phyloP scores from a whole-genome alignment of 495 filamentous ascomycete species.

The Xylaria scruposa region DNA sequence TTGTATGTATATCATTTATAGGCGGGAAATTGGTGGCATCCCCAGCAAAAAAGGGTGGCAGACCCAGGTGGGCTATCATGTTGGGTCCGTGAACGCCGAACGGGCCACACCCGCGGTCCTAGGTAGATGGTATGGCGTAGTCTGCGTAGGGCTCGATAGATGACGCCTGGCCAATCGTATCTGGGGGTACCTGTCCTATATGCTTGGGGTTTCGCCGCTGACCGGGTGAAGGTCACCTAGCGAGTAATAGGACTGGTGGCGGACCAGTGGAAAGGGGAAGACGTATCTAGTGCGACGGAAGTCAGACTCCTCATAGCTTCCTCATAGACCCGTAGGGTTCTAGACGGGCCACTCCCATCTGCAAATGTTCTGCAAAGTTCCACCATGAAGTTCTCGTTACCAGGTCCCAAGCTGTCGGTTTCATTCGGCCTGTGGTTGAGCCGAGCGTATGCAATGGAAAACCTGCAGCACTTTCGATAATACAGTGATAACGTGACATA shows the following conservation, averaged over 20 bases:
- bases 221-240: background rate
- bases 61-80: too few species aligned
- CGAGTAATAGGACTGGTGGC: background rate
- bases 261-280: slow-evolving; percentile 5
- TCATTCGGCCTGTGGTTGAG: slow-evolving; percentile 21
- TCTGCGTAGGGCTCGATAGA: background rate
- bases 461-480: slow-evolving; percentile 20
- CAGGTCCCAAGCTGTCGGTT: slow-evolving; percentile 29
- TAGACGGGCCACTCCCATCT: slow-evolving; percentile 3
- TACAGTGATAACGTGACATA: slow-evolving; percentile 29
- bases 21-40: too few species aligned
- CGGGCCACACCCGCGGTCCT: background rate
- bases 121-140: background rate
- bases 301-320: too few species aligned
- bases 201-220: slow-evolving; percentile 6
- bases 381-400: slow-evolving; percentile 22
- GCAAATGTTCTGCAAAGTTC: background rate
- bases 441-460: slow-evolving; percentile 21
- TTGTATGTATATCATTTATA: too few species aligned
- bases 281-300: background rate
- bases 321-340: slow-evolving; percentile 12
- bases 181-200: background rate
- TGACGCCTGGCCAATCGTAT: background rate
- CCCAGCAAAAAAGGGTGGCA: too few species aligned
- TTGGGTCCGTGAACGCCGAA: slow-evolving; percentile 8